Conservation (phyloP, 768 basidiomycete genomes). For the Galerina marginata region DNA sequence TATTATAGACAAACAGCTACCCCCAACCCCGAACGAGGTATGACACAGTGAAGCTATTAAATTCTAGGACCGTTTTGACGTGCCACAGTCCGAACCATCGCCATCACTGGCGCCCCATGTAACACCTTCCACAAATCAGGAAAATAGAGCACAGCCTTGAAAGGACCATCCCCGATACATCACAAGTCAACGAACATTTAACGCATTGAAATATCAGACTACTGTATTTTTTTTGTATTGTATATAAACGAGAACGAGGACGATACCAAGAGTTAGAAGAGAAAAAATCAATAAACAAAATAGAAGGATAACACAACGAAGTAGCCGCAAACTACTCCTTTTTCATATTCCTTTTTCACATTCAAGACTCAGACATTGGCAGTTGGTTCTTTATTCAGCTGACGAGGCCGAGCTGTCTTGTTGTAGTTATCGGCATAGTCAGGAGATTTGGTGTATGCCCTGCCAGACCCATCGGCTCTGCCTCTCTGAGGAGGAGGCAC, state of each 20-base stretch:
- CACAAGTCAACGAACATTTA: neutral
- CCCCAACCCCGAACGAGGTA: constrained; percentile 16
- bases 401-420: constrained; percentile 25
- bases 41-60: neutral
- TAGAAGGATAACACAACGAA: too few species aligned
- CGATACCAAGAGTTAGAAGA: too few species aligned
- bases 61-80: neutral
- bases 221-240: constrained; percentile 6
- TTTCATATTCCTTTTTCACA: too few species aligned
- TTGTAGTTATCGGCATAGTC: constrained; percentile 39
- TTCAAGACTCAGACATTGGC: neutral
- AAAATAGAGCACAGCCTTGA: neutral
- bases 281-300: too few species aligned
- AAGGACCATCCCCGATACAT: neutral
- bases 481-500: constrained; percentile 38
- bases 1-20: constrained; percentile 19
- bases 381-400: neutral
- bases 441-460: constrained; percentile 39
- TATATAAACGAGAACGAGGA: neutral
- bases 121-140: neutral
- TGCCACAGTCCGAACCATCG: neutral
- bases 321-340: too few species aligned
- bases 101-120: neutral
- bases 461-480: constrained; percentile 26
- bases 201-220: constrained; percentile 1